These are phyloP conservation scores for Acanthamoeba rhysodes DNA, from an alignment of 208 protist species.

Conservation along the genomic window DNA sequence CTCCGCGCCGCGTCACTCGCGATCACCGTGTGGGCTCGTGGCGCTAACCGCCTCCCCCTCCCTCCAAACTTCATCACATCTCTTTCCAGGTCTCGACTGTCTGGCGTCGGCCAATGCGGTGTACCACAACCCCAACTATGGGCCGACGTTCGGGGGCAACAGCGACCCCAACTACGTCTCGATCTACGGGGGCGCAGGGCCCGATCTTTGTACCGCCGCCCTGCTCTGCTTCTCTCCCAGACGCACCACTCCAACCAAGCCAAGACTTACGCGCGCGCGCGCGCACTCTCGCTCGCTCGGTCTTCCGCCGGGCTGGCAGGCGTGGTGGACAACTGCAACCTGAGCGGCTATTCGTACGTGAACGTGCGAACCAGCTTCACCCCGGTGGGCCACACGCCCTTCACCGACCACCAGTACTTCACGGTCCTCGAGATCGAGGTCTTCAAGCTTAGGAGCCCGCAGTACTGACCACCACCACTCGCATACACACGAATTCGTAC, in stretches of 20 bases:
- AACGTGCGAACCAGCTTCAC: conserved; percentile 52
- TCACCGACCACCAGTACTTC: conserved; percentile 59
- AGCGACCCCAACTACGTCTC: conserved; percentile 43
- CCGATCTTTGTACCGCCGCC: background rate
- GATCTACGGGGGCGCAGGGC: conserved; percentile 19
- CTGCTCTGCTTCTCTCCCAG: background rate
- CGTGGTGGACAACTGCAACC: conserved; percentile 52
- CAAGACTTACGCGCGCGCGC: background rate
- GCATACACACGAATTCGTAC: too few species aligned
- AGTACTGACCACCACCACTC: background rate
- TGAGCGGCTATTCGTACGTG: conserved; percentile 50
- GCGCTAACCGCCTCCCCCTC: too few species aligned
- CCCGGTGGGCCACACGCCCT: conserved; percentile 14
- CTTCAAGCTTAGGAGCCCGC: background rate
- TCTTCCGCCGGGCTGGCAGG: background rate
- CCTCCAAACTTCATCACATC: too few species aligned
- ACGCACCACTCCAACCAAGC: background rate
- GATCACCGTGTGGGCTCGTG: background rate
- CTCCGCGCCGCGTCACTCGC: background rate
- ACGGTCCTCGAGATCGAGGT: conserved; percentile 55
- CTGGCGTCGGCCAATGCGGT: conserved; percentile 16
- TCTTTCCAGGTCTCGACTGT: background rate
- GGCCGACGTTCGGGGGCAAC: conserved; percentile 38
- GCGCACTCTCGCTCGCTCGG: background rate
- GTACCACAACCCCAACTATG: conserved; percentile 64